Evolutionary conservation across 305 asterid genomes (phyloP).

Genomic region (Fraxinus platypoda): DNA sequence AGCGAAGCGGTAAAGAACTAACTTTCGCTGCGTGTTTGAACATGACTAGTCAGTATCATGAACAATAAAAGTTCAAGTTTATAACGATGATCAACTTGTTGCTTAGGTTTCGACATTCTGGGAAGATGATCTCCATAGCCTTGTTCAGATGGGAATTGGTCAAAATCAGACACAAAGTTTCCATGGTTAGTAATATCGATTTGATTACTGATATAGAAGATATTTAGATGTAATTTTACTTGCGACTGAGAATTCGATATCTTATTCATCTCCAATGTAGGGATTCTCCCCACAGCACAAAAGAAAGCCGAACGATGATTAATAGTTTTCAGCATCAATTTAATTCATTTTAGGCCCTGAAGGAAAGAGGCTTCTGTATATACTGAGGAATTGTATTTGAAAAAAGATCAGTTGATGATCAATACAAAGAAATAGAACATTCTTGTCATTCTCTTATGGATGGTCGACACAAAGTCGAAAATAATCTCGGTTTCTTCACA

Average conservation of each 20-base stretch:
- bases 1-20: constrained; percentile 43
- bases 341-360: constrained; percentile 38
- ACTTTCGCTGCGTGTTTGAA: background rate
- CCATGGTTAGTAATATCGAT: constrained; percentile 16
- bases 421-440: background rate
- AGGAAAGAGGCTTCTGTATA: constrained; percentile 50
- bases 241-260: background rate
- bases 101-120: constrained; percentile 51
- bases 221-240: background rate
- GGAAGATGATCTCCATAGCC: constrained; percentile 82
- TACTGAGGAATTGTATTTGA: constrained; percentile 17
- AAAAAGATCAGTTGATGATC: constrained; percentile 2
- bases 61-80: no score
- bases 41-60: background rate
- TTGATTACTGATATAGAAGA: background rate
- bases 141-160: constrained; percentile 85
- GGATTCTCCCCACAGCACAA: constrained; percentile 6
- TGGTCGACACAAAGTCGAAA: background rate
- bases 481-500: background rate
- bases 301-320: constrained; percentile 64
- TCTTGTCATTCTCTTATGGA: background rate
- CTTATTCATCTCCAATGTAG: constrained; percentile 39
- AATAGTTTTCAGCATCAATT: constrained; percentile 21
- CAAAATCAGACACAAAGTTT: constrained; percentile 52
- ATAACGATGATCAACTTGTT: background rate